Percentiles rank a stretch among this genome's conserved stretches.
Evolutionary conservation across 164 flowering plant genomes (phyloP).

Genomic region (Euptelea pleiosperma): DNA sequence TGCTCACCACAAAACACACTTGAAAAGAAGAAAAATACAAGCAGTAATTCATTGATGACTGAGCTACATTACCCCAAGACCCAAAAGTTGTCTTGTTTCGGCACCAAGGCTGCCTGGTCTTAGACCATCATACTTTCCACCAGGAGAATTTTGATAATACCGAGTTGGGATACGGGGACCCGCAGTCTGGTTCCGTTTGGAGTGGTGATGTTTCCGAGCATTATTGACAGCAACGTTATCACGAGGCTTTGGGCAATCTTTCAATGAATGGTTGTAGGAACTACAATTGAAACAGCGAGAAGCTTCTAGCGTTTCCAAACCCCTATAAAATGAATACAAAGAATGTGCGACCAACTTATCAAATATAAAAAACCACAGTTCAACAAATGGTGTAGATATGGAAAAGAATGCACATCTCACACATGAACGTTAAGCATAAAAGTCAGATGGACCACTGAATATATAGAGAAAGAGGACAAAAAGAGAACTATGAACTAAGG

Average conservation of each 20-base stretch:
- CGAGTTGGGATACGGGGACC: conserved; percentile 56
- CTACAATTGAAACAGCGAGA: conserved; percentile 94
- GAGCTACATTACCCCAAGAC: conserved; percentile 66
- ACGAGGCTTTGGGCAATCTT: conserved; percentile 90
- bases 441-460: background rate
- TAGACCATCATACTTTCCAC: conserved; percentile 88
- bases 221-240: conserved; percentile 75
- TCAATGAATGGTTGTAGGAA: conserved; percentile 87
- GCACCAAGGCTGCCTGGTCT: conserved; percentile 75
- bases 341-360: background rate
- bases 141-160: conserved; percentile 75
- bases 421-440: background rate
- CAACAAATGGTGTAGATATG: background rate
- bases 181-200: conserved; percentile 48
- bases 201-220: conserved; percentile 71
- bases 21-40: background rate
- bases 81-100: conserved; percentile 72
- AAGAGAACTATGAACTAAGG: background rate
- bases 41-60: background rate
- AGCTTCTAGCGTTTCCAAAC: conserved; percentile 48
- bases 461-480: background rate
- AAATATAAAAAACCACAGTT: background rate
- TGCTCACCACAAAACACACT: too few relatives aligned
- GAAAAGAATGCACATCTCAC: too few relatives aligned
- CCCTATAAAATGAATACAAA: conserved; percentile 31